phyloP scores from a whole-genome alignment of 257 asterid genomes.

The Solanum raphanifolium region DNA sequence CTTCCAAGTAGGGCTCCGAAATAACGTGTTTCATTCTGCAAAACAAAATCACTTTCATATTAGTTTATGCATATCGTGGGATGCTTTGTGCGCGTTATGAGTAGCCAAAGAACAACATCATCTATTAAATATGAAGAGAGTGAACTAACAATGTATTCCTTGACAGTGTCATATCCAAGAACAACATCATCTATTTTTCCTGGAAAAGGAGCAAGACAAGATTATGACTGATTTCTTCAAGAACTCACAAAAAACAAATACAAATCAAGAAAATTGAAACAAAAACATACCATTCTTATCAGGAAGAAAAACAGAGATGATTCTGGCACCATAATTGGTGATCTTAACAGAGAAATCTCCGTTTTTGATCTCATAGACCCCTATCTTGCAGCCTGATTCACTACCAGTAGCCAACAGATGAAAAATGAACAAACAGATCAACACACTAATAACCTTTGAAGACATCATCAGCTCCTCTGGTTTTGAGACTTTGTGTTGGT shows the following conservation, averaged over 20 bases:
- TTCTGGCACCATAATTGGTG: slow-evolving; percentile 7
- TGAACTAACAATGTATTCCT: slow-evolving; percentile 5
- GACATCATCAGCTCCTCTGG: background rate
- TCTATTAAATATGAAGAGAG: background rate
- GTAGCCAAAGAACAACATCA: background rate
- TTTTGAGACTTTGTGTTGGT: background rate
- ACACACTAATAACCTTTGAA: background rate
- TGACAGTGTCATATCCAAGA: slow-evolving; percentile 6
- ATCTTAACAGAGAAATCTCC: slow-evolving; percentile 5
- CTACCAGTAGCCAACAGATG: background rate
- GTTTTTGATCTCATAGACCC: background rate
- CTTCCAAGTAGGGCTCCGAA: slow-evolving; percentile 6
- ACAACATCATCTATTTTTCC: slow-evolving; percentile 5
- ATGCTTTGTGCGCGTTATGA: background rate
- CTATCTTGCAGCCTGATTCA: background rate
- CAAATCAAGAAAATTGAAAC: background rate
- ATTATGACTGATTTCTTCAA: background rate
- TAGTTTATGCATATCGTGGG: background rate
- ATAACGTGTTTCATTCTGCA: background rate
- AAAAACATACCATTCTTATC: slow-evolving; percentile 1
- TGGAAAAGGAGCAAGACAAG: background rate
- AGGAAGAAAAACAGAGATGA: slow-evolving; percentile 8
- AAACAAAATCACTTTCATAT: background rate
- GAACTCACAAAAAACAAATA: background rate
- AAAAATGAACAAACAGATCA: background rate